Base-by-base conservation (phyloP, 139 green algal genomes). In the Helicosporidium sp. region DNA sequence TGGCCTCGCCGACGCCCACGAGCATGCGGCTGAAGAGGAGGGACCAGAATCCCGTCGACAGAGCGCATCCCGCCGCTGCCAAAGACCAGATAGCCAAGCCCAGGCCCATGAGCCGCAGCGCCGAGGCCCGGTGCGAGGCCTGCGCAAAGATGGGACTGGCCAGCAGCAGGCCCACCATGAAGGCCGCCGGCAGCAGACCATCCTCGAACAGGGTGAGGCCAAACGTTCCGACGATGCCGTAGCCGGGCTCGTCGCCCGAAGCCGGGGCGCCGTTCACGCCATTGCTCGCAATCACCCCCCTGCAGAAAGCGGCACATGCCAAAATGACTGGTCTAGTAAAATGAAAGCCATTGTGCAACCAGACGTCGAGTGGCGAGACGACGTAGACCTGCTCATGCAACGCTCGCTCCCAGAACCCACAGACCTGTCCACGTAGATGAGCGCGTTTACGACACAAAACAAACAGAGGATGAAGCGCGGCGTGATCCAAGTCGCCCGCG, bases 91-190 rank as follows among this genome's bases (percentile, higher is more conserved):
- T 60, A 12, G 41, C 55, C 42, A 92, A 74, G 26, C 83, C 83
- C 0, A 75, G 44, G 26, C 62, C 80, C 18, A 93, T 77, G 5
- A 93, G 69, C 10, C 65, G 41, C 41, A 84, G 74, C 0, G 64
- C 40, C 12, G 12, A 8, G 15, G 65, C 68, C 31, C 13, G 31
- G 10, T 37, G 10, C 10, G 10, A 18, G 26, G 69, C 54, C 51
- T 93, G 65, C 3, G 86, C 85, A 60, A 96, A 96, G 2, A 93
- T 51, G 6, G 87, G 85, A 0, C 77, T 87, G 17, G 70, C 74
- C 16, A 86, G 43, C n/a, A 96, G 73, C 26, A 96, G 70, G 3
- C 87, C 87, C 2, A 95, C 69, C 74, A 96, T 84, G 65, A 95
- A 96, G 16, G 79, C 74, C 5, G 80, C 73, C 0, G 81, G 73